phyloP scores from a whole-genome alignment of 2,329 filamentous ascomycete genomes.

The Alternaria conjuncta region DNA sequence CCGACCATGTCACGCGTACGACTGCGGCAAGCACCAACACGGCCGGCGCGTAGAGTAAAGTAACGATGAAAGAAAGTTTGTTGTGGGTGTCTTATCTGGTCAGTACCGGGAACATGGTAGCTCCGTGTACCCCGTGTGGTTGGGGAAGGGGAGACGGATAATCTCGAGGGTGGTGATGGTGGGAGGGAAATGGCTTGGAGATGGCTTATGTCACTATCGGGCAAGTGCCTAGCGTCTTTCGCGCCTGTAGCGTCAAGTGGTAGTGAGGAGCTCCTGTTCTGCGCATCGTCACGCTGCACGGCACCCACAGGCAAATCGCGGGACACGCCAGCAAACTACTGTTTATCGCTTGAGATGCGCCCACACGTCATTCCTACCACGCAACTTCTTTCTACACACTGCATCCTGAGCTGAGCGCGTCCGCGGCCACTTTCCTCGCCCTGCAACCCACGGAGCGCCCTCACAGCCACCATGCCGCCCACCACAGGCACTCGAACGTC shows the following conservation, averaged over 20 bases:
- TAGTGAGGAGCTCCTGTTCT: constrained; percentile 21
- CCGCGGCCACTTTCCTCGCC: constrained; percentile 22
- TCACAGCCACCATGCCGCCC: constrained; percentile 42
- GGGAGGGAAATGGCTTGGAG: neutral
- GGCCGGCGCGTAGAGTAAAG: neutral
- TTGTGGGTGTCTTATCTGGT: neutral
- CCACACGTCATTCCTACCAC: constrained; percentile 27
- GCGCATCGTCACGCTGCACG: constrained; percentile 11
- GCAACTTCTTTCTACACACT: constrained; percentile 21
- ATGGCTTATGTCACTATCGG: constrained; percentile 14
- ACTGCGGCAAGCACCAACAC: neutral
- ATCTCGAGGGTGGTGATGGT: neutral
- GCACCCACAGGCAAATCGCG: constrained; percentile 22
- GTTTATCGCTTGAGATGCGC: constrained; percentile 38
- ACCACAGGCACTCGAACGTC: constrained; percentile 47
- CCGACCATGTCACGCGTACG: neutral
- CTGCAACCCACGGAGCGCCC: constrained; percentile 23
- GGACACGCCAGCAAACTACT: constrained; percentile 28
- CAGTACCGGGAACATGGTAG: neutral
- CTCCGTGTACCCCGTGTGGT: neutral
- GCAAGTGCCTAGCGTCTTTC: constrained; percentile 23
- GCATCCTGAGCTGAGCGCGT: constrained; percentile 25
- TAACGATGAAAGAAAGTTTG: neutral
- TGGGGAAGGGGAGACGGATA: neutral
- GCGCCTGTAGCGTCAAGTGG: constrained; percentile 10